Conservation (phyloP, 805 yeast genomes). For the Myxozyma kluyveri region DNA sequence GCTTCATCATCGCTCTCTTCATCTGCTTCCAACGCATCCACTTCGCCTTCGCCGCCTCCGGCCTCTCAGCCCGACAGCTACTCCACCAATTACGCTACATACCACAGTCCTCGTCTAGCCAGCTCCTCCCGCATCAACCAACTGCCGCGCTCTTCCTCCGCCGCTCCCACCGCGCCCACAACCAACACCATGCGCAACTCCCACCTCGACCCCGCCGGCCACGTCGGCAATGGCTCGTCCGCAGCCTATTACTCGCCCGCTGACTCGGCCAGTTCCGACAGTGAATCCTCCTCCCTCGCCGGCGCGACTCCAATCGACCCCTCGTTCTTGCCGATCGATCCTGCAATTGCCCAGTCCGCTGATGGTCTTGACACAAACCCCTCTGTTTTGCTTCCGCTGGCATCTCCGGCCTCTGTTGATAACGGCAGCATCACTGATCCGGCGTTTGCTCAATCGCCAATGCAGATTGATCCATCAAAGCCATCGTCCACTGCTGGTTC, state of each 20-base stretch:
- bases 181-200: background rate
- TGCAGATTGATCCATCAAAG: background rate
- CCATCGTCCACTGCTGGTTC: background rate
- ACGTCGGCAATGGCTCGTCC: slow-evolving; percentile 3
- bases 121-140: background rate
- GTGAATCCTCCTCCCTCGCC: slow-evolving; percentile 6
- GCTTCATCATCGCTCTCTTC: slow-evolving; percentile 10
- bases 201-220: slow-evolving; percentile 3
- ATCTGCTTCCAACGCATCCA: slow-evolving; percentile 3
- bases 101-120: slow-evolving; percentile 5
- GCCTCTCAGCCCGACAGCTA: background rate
- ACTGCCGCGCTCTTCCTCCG: slow-evolving; percentile 8
- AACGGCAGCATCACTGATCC: background rate
- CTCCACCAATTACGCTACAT: background rate
- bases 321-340: slow-evolving; percentile 23
- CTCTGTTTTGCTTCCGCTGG: slow-evolving; percentile 9
- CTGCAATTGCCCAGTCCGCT: slow-evolving; percentile 17
- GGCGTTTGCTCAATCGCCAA: background rate
- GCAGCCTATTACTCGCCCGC: background rate
- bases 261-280: background rate
- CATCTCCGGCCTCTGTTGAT: background rate
- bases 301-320: slow-evolving; percentile 21
- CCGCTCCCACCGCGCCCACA: slow-evolving; percentile 10
- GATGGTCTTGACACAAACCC: slow-evolving; percentile 3
- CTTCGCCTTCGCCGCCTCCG: slow-evolving; percentile 14